Base-by-base conservation (phyloP, 2,329 filamentous ascomycete genomes). In the Beauveria asiatica region DNA sequence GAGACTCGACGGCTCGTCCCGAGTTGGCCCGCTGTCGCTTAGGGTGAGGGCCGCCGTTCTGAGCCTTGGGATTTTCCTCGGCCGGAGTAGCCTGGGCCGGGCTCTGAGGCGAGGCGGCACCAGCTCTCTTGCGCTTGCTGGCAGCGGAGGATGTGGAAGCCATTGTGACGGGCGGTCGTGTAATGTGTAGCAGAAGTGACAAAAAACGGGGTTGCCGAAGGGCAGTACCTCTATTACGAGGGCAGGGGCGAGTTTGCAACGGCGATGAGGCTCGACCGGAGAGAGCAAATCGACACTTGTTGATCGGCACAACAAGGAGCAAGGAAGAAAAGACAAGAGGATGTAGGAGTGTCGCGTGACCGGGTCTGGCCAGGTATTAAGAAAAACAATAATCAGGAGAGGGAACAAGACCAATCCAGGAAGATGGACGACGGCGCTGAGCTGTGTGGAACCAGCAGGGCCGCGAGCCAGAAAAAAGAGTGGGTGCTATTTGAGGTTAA, bases 51-150 rank as follows among this genome's bases (percentile, higher is more conserved):
- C 77, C 77, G 60, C 71, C 73, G 64, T 79, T 76, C 46, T 86
- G 70, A 83, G 84, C 82, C 62, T 78, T 77, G 57, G 88, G 83
- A 17, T 84, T 86, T 71, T 93, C 90, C 75, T 96, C 90, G 65
- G 82, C 89, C 17, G 90, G 93, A 62, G 89, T 89, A 41, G 88
- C 84, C 65, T 87, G 80, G 54, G 85, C 70, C 62, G 74, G 78
- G 69, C 87, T 83, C 59, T 84, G 80, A 61, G 82, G 60, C 74
- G 80, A 76, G 64, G 77, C 73, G 56, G 80, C 82, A 62, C 78
- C 77, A 60, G 82, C 83, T 73, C 92, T 86, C 83, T 96, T 96
- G 75, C 92, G 88, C 80, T 96, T 96, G 67, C 80, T 82, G 65
- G 76, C 76, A 63, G 79, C 76, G 61, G 79, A 75, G 23, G 80